Evolutionary conservation across 306 rosid genomes (phyloP).

Genomic region (Mimosa pudica): DNA sequence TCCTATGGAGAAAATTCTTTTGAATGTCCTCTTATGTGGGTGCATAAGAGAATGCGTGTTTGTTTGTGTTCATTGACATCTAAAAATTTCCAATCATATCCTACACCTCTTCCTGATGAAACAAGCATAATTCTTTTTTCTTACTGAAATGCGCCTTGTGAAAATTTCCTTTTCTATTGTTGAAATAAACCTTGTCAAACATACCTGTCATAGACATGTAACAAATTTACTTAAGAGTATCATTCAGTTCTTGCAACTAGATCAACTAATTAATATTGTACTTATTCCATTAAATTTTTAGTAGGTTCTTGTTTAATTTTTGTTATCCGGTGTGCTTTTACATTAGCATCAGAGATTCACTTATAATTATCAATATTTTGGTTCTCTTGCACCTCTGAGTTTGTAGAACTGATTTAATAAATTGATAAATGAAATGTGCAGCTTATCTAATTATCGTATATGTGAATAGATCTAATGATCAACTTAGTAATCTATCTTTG

Average conservation of each 20-base stretch:
- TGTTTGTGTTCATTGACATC: neutral
- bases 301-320: slow-evolving; percentile 18
- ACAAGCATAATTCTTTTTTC: neutral
- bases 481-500: no score
- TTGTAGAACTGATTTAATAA: neutral
- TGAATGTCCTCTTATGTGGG: neutral
- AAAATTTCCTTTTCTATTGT: neutral
- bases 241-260: neutral
- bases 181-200: neutral
- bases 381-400: slow-evolving; percentile 14
- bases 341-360: slow-evolving; percentile 8
- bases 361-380: neutral
- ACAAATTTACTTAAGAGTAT: neutral
- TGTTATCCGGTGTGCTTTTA: slow-evolving; percentile 18
- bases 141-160: neutral
- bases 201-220: neutral
- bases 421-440: no score
- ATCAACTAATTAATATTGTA: neutral
- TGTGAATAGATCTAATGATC: no score
- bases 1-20: neutral
- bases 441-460: no score
- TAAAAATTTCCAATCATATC: neutral
- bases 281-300: neutral
- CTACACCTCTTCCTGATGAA: neutral
- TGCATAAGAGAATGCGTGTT: neutral